Evolutionary conservation across 2,329 filamentous ascomycete species (phyloP).

Genomic region (Byssochlamys sp.): DNA sequence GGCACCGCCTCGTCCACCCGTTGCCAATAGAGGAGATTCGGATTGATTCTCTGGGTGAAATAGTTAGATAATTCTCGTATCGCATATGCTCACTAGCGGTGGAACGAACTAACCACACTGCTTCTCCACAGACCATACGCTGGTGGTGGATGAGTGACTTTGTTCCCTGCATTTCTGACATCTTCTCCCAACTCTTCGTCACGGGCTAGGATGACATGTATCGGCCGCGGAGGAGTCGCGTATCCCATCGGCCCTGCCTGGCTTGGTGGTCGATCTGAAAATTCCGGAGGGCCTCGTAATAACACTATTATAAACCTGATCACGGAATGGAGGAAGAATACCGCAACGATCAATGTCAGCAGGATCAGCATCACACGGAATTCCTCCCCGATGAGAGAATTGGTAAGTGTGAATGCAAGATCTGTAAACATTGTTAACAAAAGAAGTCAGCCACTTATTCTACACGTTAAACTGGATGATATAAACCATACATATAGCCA

Average conservation of each 20-base stretch:
- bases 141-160: slow-evolving; percentile 54
- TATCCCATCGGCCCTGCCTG: slow-evolving; percentile 54
- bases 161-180: slow-evolving; percentile 43
- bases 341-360: slow-evolving; percentile 60
- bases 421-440: slow-evolving; percentile 41
- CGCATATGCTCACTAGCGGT: not conserved
- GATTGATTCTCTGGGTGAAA: slow-evolving; percentile 57
- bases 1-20: slow-evolving; percentile 41
- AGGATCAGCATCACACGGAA: slow-evolving; percentile 74
- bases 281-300: slow-evolving; percentile 33
- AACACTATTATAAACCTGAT: slow-evolving; percentile 63
- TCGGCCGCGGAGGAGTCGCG: slow-evolving; percentile 61
- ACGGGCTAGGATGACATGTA: slow-evolving; percentile 62
- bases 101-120: slow-evolving; percentile 57
- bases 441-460: slow-evolving; percentile 2
- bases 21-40: slow-evolving; percentile 72
- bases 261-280: slow-evolving; percentile 33
- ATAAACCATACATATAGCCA: slow-evolving; percentile 50
- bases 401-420: slow-evolving; percentile 60
- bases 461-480: not conserved
- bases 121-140: slow-evolving; percentile 78
- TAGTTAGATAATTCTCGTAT: slow-evolving; percentile 1
- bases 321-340: slow-evolving; percentile 72
- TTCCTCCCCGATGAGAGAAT: slow-evolving; percentile 55
- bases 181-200: slow-evolving; percentile 57